A percentile compares a stretch with the other conserved stretches of the same genome.
Evolutionary conservation across 2,329 filamentous ascomycete species (phyloP).

Genomic region (Didymella sp.): DNA sequence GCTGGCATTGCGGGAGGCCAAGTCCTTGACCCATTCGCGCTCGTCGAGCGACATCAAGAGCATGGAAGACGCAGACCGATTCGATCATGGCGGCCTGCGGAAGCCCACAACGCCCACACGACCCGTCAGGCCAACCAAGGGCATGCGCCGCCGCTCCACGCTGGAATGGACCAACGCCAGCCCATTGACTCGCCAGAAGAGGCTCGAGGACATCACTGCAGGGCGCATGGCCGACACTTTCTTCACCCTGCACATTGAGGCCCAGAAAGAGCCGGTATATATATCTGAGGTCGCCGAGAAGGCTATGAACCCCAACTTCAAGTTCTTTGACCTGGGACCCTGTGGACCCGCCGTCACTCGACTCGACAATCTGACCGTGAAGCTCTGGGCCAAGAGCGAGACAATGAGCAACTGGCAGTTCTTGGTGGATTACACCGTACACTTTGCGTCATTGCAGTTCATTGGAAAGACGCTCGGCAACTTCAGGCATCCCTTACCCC

Average conservation of each 20-base stretch:
- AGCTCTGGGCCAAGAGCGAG: conserved; percentile 73
- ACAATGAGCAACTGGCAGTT: conserved; percentile 64
- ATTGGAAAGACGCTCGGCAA: conserved; percentile 68
- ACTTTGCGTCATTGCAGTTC: conserved; percentile 77
- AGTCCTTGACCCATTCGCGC: conserved; percentile 62
- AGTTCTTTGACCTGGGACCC: conserved; percentile 76
- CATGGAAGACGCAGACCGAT: not conserved
- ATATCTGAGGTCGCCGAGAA: conserved; percentile 81
- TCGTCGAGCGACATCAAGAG: conserved; percentile 63
- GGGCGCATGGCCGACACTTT: conserved; percentile 83
- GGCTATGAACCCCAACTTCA: conserved; percentile 91
- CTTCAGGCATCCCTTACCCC: conserved; percentile 75
- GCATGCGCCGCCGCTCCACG: conserved; percentile 63
- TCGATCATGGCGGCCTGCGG: conserved; percentile 23
- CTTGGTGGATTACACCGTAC: conserved; percentile 74
- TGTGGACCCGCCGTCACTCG: conserved; percentile 71
- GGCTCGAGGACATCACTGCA: conserved; percentile 75
- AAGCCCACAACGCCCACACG: conserved; percentile 31
- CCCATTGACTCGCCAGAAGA: conserved; percentile 70
- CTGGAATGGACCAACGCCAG: conserved; percentile 68
- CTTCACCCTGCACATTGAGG: conserved; percentile 79
- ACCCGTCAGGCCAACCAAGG: conserved; percentile 45
- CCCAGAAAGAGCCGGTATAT: conserved; percentile 76
- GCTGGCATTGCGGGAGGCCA: conserved; percentile 59
- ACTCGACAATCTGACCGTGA: conserved; percentile 68